phyloP scores from a whole-genome alignment of 2,329 filamentous ascomycete genomes.

The Talaromyces sp. region DNA sequence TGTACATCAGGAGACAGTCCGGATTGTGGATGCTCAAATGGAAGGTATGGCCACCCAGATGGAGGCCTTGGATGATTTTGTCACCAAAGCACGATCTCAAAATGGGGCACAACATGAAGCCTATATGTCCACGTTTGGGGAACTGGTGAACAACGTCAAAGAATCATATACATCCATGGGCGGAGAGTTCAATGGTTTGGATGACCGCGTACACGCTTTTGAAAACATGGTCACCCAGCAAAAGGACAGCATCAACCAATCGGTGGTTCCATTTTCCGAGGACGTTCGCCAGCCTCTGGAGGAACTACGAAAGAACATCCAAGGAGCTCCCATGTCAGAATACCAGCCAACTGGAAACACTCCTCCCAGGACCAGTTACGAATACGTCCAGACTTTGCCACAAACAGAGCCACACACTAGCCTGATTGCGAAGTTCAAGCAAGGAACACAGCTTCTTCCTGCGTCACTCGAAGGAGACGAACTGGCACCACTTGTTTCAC shows the following conservation, averaged over 20 bases:
- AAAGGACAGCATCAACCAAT: slow-evolving; percentile 53
- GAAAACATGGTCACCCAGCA: slow-evolving; percentile 62
- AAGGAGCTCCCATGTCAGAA: slow-evolving; percentile 62
- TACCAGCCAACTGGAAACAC: slow-evolving; percentile 83
- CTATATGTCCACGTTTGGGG: slow-evolving; percentile 62
- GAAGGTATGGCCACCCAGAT: slow-evolving; percentile 83
- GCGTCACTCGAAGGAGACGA: slow-evolving; percentile 28
- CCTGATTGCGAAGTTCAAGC: slow-evolving; percentile 50
- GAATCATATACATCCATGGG: slow-evolving; percentile 68
- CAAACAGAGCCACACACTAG: slow-evolving; percentile 62
- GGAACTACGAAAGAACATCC: slow-evolving; percentile 66
- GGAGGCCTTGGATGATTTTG: slow-evolving; percentile 83
- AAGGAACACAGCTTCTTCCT: slow-evolving; percentile 24
- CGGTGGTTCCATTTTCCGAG: slow-evolving; percentile 55
- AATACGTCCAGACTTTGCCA: slow-evolving; percentile 74
- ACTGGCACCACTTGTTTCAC: slow-evolving; percentile 15
- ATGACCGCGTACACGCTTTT: slow-evolving; percentile 63
- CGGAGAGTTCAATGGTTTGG: slow-evolving; percentile 63
- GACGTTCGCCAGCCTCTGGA: slow-evolving; percentile 64
- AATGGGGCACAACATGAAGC: slow-evolving; percentile 72
- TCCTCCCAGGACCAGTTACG: slow-evolving; percentile 73
- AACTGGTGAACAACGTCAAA: slow-evolving; percentile 63
- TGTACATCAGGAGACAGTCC: slow-evolving; percentile 84
- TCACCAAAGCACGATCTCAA: slow-evolving; percentile 71
- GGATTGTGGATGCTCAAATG: slow-evolving; percentile 85